Conservation (phyloP, 2,329 filamentous ascomycete genomes). For the Knufia petricola region DNA sequence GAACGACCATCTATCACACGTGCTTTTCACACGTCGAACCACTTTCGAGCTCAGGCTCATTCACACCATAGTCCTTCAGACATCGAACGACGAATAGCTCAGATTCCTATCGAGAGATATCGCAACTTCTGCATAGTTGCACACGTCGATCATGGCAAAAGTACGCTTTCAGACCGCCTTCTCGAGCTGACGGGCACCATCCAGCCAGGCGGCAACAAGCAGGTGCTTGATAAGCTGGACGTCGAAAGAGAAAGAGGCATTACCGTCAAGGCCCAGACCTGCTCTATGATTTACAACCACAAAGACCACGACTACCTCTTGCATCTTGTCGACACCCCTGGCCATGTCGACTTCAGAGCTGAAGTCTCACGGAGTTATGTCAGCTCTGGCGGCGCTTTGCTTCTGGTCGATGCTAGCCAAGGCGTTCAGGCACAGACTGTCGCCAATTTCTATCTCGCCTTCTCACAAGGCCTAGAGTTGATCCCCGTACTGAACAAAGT, state of each 20-base stretch:
- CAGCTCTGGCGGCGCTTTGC: constrained; percentile 81
- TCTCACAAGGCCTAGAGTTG: constrained; percentile 76
- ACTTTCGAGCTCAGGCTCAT: constrained; percentile 14
- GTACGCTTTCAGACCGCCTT: constrained; percentile 82
- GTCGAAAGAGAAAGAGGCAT: constrained; percentile 94
- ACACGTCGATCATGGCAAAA: constrained; percentile 98
- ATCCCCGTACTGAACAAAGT: constrained; percentile 96
- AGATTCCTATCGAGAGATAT: constrained; percentile 44
- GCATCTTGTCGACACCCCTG: constrained; percentile 91
- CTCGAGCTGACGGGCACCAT: constrained; percentile 94
- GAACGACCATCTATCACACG: neutral
- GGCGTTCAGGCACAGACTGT: constrained; percentile 97
- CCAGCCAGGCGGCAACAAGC: constrained; percentile 74
- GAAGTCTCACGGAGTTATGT: constrained; percentile 95
- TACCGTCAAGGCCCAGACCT: constrained; percentile 97
- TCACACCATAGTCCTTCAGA: constrained; percentile 31
- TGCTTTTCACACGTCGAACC: neutral
- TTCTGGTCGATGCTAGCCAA: constrained; percentile 92
- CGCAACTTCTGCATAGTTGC: constrained; percentile 98
- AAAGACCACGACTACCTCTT: constrained; percentile 80
- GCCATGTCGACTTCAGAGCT: constrained; percentile 94
- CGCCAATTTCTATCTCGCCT: constrained; percentile 96
- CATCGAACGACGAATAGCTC: constrained; percentile 48
- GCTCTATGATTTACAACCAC: constrained; percentile 91
- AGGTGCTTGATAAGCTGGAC: constrained; percentile 93